Evolutionary conservation across 352 stramenopile genomes (phyloP), one percentile per base, ranked within the genome.

Genomic region (Phytophthora megakarya): DNA sequence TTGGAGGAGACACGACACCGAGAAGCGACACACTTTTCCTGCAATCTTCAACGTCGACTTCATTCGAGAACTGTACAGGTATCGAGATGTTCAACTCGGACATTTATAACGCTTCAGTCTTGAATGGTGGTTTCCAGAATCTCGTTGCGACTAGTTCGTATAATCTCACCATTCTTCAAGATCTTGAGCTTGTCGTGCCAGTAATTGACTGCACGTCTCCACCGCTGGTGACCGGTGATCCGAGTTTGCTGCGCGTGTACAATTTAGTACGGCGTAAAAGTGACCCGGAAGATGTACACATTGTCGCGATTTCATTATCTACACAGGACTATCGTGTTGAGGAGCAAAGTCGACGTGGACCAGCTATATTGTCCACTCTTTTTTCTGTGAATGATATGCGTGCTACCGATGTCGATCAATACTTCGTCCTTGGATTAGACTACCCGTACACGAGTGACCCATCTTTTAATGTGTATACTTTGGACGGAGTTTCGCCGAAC

Each of bases 11-110:
- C 52, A 84, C 78, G 3, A 61, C 62, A 3, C 72, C 62, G 3
- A 66, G 67, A 7, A 61, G 53, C 10, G 61, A 68, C 7, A 73
- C 72, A 5, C 15, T 87, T 1, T 87, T 53, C 39, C 47, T 83
- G 13, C 52, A 78, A 42, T 62, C 38, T 10, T 19, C 55, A 1
- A 67, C 43, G 1, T 50, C 42, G 3, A 57, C 37, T 8, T 84
- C 63, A 15, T 65, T 65, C 16, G 38, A 54, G 9, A 43, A 66
- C 1, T 75, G 67, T 23, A 44, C 8, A 3, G 38, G 44, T 6
- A 32, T 67, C 4, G 51, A 52, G 5, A 25, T 18, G 8, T 71
- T 78, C 21, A 43, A 72, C 23, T 25, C 23, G 4, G 30, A 63
- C 0, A 62, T 82, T 18, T 85, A 85, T 48, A 28, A 22, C 22